Base-by-base conservation (phyloP, 139 green algal genomes). In the Chlorella vulgaris region DNA sequence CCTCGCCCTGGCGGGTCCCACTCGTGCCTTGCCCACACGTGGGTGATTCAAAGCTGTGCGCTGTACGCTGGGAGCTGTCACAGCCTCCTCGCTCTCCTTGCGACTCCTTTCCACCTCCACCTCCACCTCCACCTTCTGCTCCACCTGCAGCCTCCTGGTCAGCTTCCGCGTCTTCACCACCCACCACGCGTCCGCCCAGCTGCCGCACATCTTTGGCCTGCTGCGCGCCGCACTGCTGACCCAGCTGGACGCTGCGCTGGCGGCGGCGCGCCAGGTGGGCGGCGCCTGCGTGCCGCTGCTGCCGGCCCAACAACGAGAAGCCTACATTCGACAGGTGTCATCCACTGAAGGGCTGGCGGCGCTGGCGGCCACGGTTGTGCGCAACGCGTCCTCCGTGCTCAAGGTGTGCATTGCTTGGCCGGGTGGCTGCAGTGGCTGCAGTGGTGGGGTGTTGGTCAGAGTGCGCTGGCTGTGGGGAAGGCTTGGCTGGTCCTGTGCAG, bases 121-220 rank as follows among this genome's bases (percentile, higher is more conserved):
- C 51, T 66, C 29, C 47, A 38, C 18, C 35, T 53, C 36, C 18
- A 8, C 7, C 6, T 38, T 31, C 66, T 3, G 1, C 35, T 22
- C 2, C 3, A 3, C 26, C 1, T n/a, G 74, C 55, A 81, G 75
- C 51, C 87, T 98, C 74, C 90, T 98, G 65, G 89, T 90, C 0
- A 88, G 92, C 33, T 93, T 98, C 61, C 88, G 95, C 15, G 73
- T 87, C 2, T 88, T 97, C 42, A 79, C 84, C 4, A 36, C 74
- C 28, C 36, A 65, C 47, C 84, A 90, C 24, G 38, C 78, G 7
- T 4, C 65, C 22, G 69, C 76, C 18, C 70, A 65, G 61, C 47
- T 66, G 28, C 42, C 67, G 29, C 60, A 74, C n/a, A 69, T 92
- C 36, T 81, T 88, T 21, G n/a, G 74, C 42, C 69, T 81, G 40